phyloP scores from a whole-genome alignment of 805 yeast genomes.

The Debaryomyces castellii region DNA sequence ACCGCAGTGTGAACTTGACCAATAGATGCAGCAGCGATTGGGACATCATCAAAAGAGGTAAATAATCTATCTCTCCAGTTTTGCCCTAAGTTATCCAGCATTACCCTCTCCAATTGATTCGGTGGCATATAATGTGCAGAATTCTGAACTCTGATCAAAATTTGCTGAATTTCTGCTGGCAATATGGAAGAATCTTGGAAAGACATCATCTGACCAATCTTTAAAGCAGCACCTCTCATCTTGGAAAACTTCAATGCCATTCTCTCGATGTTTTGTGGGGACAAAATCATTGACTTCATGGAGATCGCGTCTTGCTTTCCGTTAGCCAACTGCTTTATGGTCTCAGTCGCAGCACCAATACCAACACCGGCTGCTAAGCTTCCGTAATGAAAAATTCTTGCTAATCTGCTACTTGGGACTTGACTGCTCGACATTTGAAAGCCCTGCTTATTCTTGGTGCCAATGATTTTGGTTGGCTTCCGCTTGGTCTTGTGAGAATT shows the following conservation, averaged over 20 bases:
- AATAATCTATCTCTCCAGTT: slow-evolving; percentile 73
- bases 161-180: slow-evolving; percentile 81
- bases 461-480: slow-evolving; percentile 13
- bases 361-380: slow-evolving; percentile 90
- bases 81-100: slow-evolving; percentile 71
- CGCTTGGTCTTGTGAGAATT: neutral
- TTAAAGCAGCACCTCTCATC: slow-evolving; percentile 99
- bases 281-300: slow-evolving; percentile 61
- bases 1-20: slow-evolving; percentile 94
- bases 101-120: slow-evolving; percentile 75
- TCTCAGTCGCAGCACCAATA: slow-evolving; percentile 75
- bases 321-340: slow-evolving; percentile 63
- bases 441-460: slow-evolving; percentile 22
- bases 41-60: slow-evolving; percentile 76
- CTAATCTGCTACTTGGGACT: slow-evolving; percentile 86
- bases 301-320: slow-evolving; percentile 48
- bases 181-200: slow-evolving; percentile 87
- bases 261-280: slow-evolving; percentile 81
- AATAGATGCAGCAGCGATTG: slow-evolving; percentile 93
- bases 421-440: slow-evolving; percentile 59
- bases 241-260: slow-evolving; percentile 84
- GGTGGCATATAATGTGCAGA: slow-evolving; percentile 97
- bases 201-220: slow-evolving; percentile 94
- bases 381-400: slow-evolving; percentile 90
- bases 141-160: slow-evolving; percentile 83